A percentile compares a stretch with the other conserved stretches of the same genome.
Conservation (phyloP, 108 stramenopile genomes). For the Pinguiococcus pyrenoidosus region DNA sequence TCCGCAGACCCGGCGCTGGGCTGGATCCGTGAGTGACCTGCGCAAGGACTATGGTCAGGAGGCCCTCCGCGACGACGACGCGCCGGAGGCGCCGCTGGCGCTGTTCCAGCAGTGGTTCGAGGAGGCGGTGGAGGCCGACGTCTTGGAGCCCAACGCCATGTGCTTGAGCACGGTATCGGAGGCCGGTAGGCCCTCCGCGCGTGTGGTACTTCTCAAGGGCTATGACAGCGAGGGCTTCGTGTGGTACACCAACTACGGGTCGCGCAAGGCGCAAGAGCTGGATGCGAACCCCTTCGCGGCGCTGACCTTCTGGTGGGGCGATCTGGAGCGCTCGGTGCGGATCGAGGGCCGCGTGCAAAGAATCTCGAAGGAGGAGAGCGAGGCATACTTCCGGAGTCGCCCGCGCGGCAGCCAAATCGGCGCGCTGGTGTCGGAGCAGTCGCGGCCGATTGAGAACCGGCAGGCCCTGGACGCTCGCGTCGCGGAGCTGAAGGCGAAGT, state of each 20-base stretch:
- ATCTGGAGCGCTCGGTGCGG: constrained; percentile 37
- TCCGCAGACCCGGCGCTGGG: no score
- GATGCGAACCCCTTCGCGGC: constrained; percentile 17
- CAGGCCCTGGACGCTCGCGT: constrained; percentile 21
- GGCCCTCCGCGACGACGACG: not conserved
- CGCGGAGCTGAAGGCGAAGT: not conserved
- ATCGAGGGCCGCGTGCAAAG: constrained; percentile 34
- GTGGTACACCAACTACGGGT: constrained; percentile 43
- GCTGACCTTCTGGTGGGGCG: constrained; percentile 44
- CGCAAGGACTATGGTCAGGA: constrained; percentile 5
- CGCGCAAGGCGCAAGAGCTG: constrained; percentile 20
- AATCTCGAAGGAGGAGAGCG: constrained; percentile 33
- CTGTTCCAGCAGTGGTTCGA: constrained; percentile 33
- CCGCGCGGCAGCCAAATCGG: constrained; percentile 38
- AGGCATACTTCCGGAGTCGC: constrained; percentile 32
- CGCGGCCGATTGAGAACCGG: constrained; percentile 24
- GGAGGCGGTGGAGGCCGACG: constrained; percentile 27
- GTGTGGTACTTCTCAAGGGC: constrained; percentile 40
- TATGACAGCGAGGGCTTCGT: constrained; percentile 35
- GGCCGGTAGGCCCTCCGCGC: constrained; percentile 25
- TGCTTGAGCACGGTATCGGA: constrained; percentile 24
- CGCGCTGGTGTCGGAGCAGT: constrained; percentile 37
- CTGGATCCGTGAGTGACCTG: constrained; percentile 3
- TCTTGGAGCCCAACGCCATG: constrained; percentile 37
- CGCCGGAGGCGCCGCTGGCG: constrained; percentile 13